These are phyloP conservation scores for Phytopythium litorale DNA, from an alignment of 352 stramenopile species.

Conservation along the genomic window DNA sequence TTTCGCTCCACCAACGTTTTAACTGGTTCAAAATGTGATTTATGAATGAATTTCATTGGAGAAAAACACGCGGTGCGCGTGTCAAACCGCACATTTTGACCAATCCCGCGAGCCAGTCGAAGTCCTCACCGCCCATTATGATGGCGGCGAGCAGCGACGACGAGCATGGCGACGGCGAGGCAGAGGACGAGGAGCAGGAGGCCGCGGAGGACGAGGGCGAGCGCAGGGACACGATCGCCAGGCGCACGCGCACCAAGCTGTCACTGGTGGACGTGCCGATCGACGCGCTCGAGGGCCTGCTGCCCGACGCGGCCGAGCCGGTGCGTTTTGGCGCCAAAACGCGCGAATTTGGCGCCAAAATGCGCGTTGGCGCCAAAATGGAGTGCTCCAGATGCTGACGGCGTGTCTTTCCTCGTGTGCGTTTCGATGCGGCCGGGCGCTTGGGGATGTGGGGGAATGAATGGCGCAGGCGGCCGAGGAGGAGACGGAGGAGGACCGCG, in stretches of 20 bases:
- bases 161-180: conserved; percentile 2
- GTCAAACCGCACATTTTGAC: not conserved
- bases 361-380: not conserved
- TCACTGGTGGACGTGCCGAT: conserved; percentile 76
- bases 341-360: conserved; percentile 24
- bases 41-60: not conserved
- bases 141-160: not conserved
- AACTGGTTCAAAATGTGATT: not conserved
- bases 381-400: not conserved
- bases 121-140: not conserved
- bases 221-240: conserved; percentile 48
- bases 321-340: conserved; percentile 8
- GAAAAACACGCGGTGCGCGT: not conserved
- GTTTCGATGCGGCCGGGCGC: not conserved
- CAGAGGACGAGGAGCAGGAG: not conserved
- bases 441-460: conserved; percentile 8
- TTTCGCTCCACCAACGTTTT: not conserved
- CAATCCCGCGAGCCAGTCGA: not conserved
- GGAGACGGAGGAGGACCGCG: conserved; percentile 44
- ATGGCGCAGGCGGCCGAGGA: conserved; percentile 11
- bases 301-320: conserved; percentile 31
- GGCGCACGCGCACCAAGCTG: conserved; percentile 67
- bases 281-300: conserved; percentile 58
- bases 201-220: conserved; percentile 7
- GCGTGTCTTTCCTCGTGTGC: conserved; percentile 4